phyloP scores from a whole-genome alignment of 805 yeast genomes.

The Kodamaea nitidulidarum region DNA sequence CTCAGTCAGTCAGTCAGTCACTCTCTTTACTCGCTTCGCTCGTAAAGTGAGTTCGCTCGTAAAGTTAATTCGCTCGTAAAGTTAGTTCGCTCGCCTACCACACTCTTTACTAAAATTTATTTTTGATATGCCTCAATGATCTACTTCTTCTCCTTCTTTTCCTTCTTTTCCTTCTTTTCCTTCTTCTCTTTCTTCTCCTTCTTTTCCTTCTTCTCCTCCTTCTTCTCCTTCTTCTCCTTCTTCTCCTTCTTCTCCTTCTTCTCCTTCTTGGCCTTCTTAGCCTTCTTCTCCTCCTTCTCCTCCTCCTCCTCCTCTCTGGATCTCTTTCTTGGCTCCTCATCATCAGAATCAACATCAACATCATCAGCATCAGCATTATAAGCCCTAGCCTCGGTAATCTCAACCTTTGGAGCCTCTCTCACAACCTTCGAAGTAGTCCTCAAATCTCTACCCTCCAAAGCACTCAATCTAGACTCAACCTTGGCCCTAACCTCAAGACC shows the following conservation, averaged over 20 bases:
- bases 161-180: slow-evolving; percentile 42
- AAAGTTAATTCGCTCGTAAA: background rate
- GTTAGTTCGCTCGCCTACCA: too few relatives aligned
- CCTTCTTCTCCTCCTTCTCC: slow-evolving; percentile 30
- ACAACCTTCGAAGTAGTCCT: slow-evolving; percentile 83
- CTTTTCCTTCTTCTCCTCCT: slow-evolving; percentile 37
- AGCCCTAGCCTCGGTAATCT: slow-evolving; percentile 75
- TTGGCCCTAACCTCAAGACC: slow-evolving; percentile 89
- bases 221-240: slow-evolving; percentile 49
- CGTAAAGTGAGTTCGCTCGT: too few relatives aligned
- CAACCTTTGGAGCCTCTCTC: slow-evolving; percentile 82
- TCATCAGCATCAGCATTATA: slow-evolving; percentile 96
- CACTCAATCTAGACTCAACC: slow-evolving; percentile 91
- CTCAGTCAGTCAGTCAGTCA: too few relatives aligned
- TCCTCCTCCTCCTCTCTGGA: slow-evolving; percentile 21
- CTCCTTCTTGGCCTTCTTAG: slow-evolving; percentile 28
- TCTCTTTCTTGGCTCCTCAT: slow-evolving; percentile 15
- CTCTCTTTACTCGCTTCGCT: too few relatives aligned
- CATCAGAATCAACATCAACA: slow-evolving; percentile 35
- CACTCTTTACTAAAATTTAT: slow-evolving; percentile 2
- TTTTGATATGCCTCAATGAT: slow-evolving; percentile 4
- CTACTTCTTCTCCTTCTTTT: slow-evolving; percentile 48
- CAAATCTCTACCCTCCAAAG: slow-evolving; percentile 93
- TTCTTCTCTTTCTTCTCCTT: slow-evolving; percentile 24
- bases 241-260: slow-evolving; percentile 38